Conservation (phyloP, 768 basidiomycete genomes). For the Tubosaeta brunneosetosa region DNA sequence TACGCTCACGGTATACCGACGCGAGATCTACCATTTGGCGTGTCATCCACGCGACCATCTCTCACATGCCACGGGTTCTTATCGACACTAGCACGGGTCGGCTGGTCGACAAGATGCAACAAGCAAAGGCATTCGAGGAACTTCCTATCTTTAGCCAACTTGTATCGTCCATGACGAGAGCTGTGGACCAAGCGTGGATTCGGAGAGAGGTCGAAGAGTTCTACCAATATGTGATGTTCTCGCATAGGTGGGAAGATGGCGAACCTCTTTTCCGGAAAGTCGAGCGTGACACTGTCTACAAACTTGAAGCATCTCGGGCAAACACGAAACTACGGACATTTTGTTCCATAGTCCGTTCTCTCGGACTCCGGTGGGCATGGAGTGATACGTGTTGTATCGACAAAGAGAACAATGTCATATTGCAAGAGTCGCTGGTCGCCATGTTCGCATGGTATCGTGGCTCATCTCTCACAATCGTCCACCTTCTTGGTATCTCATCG, state of each 20-base stretch:
- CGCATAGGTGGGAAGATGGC: too few relatives aligned
- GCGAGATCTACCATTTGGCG: neutral
- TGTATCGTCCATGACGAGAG: too few relatives aligned
- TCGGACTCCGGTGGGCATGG: neutral
- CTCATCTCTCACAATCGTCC: too few relatives aligned
- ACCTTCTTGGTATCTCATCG: too few relatives aligned
- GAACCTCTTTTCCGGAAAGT: too few relatives aligned
- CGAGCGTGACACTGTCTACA: neutral
- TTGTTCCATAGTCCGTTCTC: neutral
- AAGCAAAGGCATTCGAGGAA: neutral
- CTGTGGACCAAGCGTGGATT: too few relatives aligned
- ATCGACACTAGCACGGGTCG: neutral
- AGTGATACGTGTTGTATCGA: too few relatives aligned
- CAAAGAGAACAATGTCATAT: neutral
- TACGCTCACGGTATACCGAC: too few relatives aligned
- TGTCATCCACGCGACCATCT: neutral
- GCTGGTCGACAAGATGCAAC: neutral
- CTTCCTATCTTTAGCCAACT: too few relatives aligned
- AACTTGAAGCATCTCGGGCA: neutral
- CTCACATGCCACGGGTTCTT: neutral
- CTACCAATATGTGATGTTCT: too few relatives aligned
- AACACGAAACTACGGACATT: neutral
- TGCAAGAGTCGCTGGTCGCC: neutral
- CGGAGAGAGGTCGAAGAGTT: too few relatives aligned
- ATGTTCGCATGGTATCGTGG: too few relatives aligned